Percentiles rank a stretch among this genome's conserved stretches.
Conservation (phyloP, 169 alveolate genomes). For the Eimeria zaria region DNA sequence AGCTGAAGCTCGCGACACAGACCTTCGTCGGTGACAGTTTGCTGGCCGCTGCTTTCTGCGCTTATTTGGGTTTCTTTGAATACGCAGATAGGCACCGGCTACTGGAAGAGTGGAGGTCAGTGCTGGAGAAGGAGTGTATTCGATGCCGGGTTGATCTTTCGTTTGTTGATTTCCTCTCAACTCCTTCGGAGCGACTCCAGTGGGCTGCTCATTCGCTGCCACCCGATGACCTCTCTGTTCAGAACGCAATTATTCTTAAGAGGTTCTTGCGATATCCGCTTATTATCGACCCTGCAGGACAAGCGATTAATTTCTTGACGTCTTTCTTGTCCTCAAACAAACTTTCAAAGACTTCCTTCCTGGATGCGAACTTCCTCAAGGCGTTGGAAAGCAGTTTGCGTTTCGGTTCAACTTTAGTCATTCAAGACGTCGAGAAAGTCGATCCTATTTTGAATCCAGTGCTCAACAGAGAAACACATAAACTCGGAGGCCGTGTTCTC, state of each 20-base stretch:
- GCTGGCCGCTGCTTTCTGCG: conserved; percentile 97
- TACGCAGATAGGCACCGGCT: conserved; percentile 87
- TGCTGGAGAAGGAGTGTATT: conserved; percentile 57
- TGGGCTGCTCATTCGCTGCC: conserved; percentile 97
- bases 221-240: conserved; percentile 98
- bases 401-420: conserved; percentile 97
- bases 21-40: conserved; percentile 97
- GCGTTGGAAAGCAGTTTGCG: conserved; percentile 97
- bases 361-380: conserved; percentile 94
- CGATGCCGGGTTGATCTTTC: conserved; percentile 92
- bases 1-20: conserved; percentile 66
- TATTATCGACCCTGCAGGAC: conserved; percentile 98
- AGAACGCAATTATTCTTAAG: conserved; percentile 97
- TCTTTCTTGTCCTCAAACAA: conserved; percentile 93
- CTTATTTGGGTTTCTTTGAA: conserved; percentile 98
- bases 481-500: conserved; percentile 97
- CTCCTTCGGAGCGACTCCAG: conserved; percentile 97
- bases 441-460: conserved; percentile 97
- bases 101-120: conserved; percentile 76
- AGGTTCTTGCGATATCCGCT: conserved; percentile 96
- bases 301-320: conserved; percentile 92
- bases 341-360: conserved; percentile 94
- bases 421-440: conserved; percentile 97
- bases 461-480: conserved; percentile 97
- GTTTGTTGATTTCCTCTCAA: conserved; percentile 97